These are phyloP conservation scores for Ophiostoma sp. DNA, from an alignment of 2,329 filamentous ascomycete genomes.

Conservation along the genomic window DNA sequence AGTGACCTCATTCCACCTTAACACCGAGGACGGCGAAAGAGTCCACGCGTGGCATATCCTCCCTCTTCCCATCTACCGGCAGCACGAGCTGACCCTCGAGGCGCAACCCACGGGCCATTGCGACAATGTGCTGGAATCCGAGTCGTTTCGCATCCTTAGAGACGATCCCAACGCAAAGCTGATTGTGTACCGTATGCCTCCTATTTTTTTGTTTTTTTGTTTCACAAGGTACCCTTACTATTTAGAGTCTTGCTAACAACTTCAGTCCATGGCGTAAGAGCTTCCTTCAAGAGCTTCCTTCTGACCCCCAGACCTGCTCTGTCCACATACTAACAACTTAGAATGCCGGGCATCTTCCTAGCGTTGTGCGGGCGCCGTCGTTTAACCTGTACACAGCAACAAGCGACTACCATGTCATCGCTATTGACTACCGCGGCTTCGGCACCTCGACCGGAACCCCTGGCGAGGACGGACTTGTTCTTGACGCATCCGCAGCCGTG, in stretches of 20 bases:
- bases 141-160: constrained; percentile 57
- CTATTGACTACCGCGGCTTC: constrained; percentile 87
- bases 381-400: constrained; percentile 73
- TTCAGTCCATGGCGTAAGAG: constrained; percentile 56
- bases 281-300: too few species aligned
- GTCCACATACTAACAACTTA: constrained; percentile 33
- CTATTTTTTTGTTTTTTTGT: not conserved
- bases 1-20: constrained; percentile 76
- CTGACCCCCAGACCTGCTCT: not conserved
- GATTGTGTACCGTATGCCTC: constrained; percentile 52
- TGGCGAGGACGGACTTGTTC: constrained; percentile 73
- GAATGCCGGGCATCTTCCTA: constrained; percentile 83
- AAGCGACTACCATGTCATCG: constrained; percentile 73
- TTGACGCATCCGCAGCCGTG: constrained; percentile 68
- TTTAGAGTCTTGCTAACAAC: constrained; percentile 23
- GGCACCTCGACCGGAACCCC: constrained; percentile 75
- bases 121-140: constrained; percentile 50
- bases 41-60: constrained; percentile 90
- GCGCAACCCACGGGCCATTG: constrained; percentile 47
- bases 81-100: constrained; percentile 61
- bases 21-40: constrained; percentile 67
- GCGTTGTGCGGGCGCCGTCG: constrained; percentile 67
- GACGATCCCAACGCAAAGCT: constrained; percentile 59
- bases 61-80: constrained; percentile 68
- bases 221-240: not conserved